These are phyloP conservation scores for Paramecium tetraurelia DNA, from an alignment of 73 alveolate species.

Conservation along the genomic window DNA sequence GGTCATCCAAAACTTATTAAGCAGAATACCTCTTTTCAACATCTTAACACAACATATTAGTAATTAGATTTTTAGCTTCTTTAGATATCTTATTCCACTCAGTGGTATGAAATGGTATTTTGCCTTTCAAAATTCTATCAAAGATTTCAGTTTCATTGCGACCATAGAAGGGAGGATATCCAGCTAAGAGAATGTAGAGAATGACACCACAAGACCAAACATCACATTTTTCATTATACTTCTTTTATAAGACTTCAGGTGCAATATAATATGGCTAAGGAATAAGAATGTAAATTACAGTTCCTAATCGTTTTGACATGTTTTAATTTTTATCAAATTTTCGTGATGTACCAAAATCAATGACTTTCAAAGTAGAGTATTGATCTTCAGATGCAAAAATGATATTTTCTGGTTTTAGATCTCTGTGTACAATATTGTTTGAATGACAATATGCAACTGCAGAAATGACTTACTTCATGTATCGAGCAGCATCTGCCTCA, in stretches of 20 bases:
- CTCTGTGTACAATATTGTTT: slow-evolving; percentile 70
- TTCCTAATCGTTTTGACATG: slow-evolving; percentile 87
- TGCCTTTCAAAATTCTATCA: slow-evolving; percentile 71
- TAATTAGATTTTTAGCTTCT: slow-evolving; percentile 70
- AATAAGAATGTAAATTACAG: slow-evolving; percentile 51
- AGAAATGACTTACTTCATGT: slow-evolving; percentile 59
- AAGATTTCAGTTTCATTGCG: slow-evolving; percentile 69
- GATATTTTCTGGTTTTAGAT: slow-evolving; percentile 70
- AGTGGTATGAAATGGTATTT: slow-evolving; percentile 53
- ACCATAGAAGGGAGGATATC: slow-evolving; percentile 81
- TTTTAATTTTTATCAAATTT: slow-evolving; percentile 61
- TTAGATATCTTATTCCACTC: slow-evolving; percentile 65
- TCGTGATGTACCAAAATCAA: slow-evolving; percentile 59
- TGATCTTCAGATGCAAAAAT: slow-evolving; percentile 33
- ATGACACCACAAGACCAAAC: slow-evolving; percentile 90
- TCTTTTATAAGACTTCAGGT: slow-evolving; percentile 80
- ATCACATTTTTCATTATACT: slow-evolving; percentile 87
- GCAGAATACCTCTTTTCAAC: slow-evolving; percentile 54
- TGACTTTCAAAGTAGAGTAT: slow-evolving; percentile 26
- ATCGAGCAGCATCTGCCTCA: slow-evolving; percentile 56
- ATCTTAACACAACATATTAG: slow-evolving; percentile 57
- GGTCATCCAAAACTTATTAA: slow-evolving; percentile 26
- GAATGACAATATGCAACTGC: slow-evolving; percentile 76
- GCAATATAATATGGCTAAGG: slow-evolving; percentile 73
- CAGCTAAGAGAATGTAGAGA: slow-evolving; percentile 77